Conservation (phyloP, 2,329 filamentous ascomycete genomes). For the Cladosporium sp. region DNA sequence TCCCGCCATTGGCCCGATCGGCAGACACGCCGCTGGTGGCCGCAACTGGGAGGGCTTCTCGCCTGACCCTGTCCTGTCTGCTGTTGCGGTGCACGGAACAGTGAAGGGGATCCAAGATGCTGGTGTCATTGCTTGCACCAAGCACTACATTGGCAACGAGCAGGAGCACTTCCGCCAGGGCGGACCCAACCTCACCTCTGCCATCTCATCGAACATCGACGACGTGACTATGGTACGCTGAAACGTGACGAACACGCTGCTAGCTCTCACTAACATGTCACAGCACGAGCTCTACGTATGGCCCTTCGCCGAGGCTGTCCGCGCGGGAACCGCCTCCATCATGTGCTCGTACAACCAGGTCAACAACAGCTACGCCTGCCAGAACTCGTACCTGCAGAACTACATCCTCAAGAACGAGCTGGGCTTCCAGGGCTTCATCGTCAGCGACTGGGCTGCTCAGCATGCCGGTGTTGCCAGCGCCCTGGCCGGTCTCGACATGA, state of each 20-base stretch:
- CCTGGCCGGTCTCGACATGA: slow-evolving; percentile 73
- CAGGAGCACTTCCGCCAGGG: slow-evolving; percentile 66
- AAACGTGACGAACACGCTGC: neutral
- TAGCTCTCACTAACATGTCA: slow-evolving; percentile 36
- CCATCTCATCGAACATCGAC: slow-evolving; percentile 55
- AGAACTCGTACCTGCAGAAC: slow-evolving; percentile 72
- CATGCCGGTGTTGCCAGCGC: slow-evolving; percentile 62
- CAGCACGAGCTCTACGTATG: slow-evolving; percentile 38
- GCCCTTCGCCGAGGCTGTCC: slow-evolving; percentile 47
- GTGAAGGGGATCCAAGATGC: slow-evolving; percentile 75
- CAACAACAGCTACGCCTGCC: slow-evolving; percentile 71
- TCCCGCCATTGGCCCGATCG: slow-evolving; percentile 69
- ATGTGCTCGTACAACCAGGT: slow-evolving; percentile 66
- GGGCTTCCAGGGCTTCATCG: slow-evolving; percentile 73
- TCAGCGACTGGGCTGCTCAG: slow-evolving; percentile 66
- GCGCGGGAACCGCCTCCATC: slow-evolving; percentile 44
- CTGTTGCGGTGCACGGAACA: slow-evolving; percentile 63
- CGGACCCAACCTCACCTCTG: slow-evolving; percentile 36
- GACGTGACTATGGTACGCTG: slow-evolving; percentile 52
- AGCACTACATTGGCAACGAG: slow-evolving; percentile 68
- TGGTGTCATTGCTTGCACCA: slow-evolving; percentile 76
- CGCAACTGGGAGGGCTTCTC: slow-evolving; percentile 67
- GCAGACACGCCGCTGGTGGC: slow-evolving; percentile 61
- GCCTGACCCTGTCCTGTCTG: slow-evolving; percentile 70
- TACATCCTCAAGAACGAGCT: slow-evolving; percentile 71